A percentile compares a stretch with the other conserved stretches of the same genome.
Conservation (phyloP, 805 yeast genomes). For the Lipomyces oligophaga region DNA sequence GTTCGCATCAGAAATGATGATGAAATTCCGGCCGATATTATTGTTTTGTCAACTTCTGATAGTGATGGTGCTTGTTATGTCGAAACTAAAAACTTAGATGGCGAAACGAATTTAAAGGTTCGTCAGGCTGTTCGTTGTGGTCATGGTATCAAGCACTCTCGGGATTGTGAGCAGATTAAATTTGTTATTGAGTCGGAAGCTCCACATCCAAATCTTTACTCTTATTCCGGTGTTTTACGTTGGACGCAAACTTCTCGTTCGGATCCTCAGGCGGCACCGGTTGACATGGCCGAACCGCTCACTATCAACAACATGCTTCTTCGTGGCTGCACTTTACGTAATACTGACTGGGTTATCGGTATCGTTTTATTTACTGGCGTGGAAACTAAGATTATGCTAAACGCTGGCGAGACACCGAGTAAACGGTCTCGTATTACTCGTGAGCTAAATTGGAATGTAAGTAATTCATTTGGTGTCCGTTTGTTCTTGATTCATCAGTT, state of each 20-base stretch:
- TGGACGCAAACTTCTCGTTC: conserved; percentile 43
- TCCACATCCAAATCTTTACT: conserved; percentile 62
- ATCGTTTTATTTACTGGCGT: conserved; percentile 70
- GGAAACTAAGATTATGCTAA: conserved; percentile 73
- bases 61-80: conserved; percentile 65
- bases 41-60: conserved; percentile 64
- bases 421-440: conserved; percentile 62
- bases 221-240: conserved; percentile 63
- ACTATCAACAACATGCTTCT: conserved; percentile 60
- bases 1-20: conserved; percentile 65
- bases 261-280: conserved; percentile 34
- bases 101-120: conserved; percentile 70
- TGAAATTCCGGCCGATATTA: conserved; percentile 73
- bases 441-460: conserved; percentile 61
- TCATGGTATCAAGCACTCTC: conserved; percentile 49
- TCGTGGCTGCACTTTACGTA: conserved; percentile 69
- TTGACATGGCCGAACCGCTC: conserved; percentile 49
- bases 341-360: conserved; percentile 74
- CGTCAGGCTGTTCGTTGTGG: conserved; percentile 56
- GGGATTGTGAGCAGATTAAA: conserved; percentile 54
- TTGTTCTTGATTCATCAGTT: no score
- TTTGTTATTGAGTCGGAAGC: conserved; percentile 68
- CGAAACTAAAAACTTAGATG: conserved; percentile 69
- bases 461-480: not conserved
- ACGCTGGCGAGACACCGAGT: conserved; percentile 74